Evolutionary conservation across 768 basidiomycete species (phyloP).

Genomic region (Suillus brevipes): DNA sequence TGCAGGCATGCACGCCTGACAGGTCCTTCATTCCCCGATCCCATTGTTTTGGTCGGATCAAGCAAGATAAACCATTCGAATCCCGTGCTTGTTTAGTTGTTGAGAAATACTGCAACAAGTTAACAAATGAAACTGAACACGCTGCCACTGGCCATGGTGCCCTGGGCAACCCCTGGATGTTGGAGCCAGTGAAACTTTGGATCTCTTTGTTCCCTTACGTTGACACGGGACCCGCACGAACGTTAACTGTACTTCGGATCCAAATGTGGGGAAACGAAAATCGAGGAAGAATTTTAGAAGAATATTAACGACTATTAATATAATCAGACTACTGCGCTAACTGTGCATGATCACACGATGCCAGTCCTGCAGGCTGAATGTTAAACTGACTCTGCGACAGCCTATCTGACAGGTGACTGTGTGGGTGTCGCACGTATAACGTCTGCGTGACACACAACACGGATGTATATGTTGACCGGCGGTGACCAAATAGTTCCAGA

Average conservation of each 20-base stretch:
- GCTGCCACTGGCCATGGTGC: no score
- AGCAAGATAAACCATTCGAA: background rate
- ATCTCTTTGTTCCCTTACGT: conserved; percentile 1
- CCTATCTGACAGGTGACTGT: background rate
- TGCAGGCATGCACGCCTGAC: background rate
- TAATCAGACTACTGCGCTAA: background rate
- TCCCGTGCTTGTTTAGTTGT: background rate
- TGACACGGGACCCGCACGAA: background rate
- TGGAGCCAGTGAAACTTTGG: background rate
- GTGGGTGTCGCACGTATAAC: background rate
- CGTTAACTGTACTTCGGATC: background rate
- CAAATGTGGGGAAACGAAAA: conserved; percentile 5
- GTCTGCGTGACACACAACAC: background rate
- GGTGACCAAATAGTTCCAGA: background rate
- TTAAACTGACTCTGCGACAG: background rate
- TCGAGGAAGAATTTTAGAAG: background rate
- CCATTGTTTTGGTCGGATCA: conserved; percentile 5
- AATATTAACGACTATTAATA: background rate
- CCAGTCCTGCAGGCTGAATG: background rate
- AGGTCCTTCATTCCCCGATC: conserved; percentile 7
- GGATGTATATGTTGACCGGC: background rate
- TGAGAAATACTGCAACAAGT: background rate
- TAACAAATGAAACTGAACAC: background rate
- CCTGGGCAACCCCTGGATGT: no score
- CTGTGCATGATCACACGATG: background rate